These are phyloP conservation scores for Colletotrichum limetticola DNA, from an alignment of 2,329 filamentous ascomycete genomes.

Conservation along the genomic window DNA sequence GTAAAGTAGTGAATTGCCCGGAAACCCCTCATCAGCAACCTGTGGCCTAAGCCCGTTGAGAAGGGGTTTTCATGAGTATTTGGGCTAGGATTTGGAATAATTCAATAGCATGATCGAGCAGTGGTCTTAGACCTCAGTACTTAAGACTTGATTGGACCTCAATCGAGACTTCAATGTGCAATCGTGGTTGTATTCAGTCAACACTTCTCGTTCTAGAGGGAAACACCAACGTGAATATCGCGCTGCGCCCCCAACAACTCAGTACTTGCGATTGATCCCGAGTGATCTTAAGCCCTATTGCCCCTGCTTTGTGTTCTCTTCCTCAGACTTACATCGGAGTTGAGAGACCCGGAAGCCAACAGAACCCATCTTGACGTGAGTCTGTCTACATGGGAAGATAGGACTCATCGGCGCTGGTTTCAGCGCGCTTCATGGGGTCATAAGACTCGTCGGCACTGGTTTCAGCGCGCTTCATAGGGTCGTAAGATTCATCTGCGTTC, in stretches of 20 bases:
- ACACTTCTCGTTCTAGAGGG: too few species aligned
- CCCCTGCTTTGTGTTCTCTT: background rate
- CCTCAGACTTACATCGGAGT: background rate
- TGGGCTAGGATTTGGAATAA: too few species aligned
- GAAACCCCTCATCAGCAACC: background rate
- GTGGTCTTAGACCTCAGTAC: background rate
- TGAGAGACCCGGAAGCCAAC: background rate
- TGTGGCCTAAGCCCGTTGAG: too few species aligned
- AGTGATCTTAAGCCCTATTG: background rate
- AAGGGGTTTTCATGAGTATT: too few species aligned
- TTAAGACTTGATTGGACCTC: background rate
- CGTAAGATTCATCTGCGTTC: slow-evolving; percentile 17
- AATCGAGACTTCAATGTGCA: background rate
- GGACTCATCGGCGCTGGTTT: slow-evolving; percentile 20
- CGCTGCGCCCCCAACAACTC: background rate
- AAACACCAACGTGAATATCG: background rate
- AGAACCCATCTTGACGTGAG: background rate
- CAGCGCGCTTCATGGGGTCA: slow-evolving; percentile 1
- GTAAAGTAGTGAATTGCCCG: background rate
- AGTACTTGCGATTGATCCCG: background rate
- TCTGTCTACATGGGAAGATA: slow-evolving; percentile 10
- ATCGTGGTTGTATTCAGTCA: background rate
- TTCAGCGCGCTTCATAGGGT: slow-evolving; percentile 2
- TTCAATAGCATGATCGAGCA: too few species aligned
- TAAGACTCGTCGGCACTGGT: slow-evolving; percentile 16